These are phyloP conservation scores for Collybiopsis confluens DNA, from an alignment of 768 basidiomycete genomes.

Conservation along the genomic window DNA sequence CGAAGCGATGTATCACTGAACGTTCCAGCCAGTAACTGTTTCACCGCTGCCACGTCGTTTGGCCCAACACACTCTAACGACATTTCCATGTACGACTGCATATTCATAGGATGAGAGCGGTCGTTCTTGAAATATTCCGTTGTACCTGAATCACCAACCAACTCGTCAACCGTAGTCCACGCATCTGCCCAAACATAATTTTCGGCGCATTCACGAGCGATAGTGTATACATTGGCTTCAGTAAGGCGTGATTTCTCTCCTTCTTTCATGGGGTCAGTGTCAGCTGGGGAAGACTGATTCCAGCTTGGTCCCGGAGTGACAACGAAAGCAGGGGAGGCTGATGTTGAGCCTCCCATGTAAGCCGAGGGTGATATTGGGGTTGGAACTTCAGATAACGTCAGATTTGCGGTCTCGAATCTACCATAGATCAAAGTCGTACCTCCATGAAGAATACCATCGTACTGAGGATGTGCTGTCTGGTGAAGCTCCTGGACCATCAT, in stretches of 20 bases:
- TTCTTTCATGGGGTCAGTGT: neutral
- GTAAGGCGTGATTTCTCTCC: conserved; percentile 60
- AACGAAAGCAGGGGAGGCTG: neutral
- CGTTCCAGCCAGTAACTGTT: conserved; percentile 33
- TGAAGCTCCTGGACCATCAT: neutral
- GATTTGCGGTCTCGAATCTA: no score
- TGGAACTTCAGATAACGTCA: conserved; percentile 41
- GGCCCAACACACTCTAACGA: conserved; percentile 47
- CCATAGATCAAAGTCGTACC: neutral
- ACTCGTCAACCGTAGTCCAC: conserved; percentile 45
- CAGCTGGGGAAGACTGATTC: neutral
- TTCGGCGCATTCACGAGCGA: conserved; percentile 71
- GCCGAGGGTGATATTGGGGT: conserved; percentile 86
- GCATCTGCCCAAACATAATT: conserved; percentile 66
- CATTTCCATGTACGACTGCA: neutral
- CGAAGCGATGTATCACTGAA: conserved; percentile 36
- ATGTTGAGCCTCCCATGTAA: conserved; percentile 50
- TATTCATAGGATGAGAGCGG: neutral
- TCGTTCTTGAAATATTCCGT: neutral
- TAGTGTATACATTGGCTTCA: conserved; percentile 58
- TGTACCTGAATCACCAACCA: conserved; percentile 8
- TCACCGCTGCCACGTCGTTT: conserved; percentile 46
- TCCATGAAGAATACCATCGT: conserved; percentile 32
- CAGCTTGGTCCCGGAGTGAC: neutral
- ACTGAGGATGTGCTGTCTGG: conserved; percentile 24